These are phyloP conservation scores for Rutstroemia sp. DNA, from an alignment of 2,329 filamentous ascomycete genomes.

Conservation along the genomic window DNA sequence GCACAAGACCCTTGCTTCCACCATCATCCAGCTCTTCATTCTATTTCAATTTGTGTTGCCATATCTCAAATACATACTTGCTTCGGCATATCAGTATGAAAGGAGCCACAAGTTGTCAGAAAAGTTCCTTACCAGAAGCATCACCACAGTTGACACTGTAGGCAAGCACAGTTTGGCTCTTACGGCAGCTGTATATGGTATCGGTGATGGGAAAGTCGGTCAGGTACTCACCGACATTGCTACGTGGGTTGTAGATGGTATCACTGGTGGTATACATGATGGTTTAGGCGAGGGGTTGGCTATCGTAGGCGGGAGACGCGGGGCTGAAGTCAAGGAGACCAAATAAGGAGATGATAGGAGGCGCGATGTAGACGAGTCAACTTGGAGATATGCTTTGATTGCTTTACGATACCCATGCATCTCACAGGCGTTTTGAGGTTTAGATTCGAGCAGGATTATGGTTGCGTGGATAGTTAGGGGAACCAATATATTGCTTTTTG, in stretches of 20 bases:
- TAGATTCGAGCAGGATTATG: neutral
- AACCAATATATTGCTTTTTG: no score
- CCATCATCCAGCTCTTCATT: conserved; percentile 52
- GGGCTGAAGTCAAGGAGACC: neutral
- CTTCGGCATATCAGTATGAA: conserved; percentile 53
- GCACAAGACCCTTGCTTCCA: conserved; percentile 48
- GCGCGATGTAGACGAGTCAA: neutral
- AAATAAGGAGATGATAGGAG: neutral
- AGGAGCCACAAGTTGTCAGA: conserved; percentile 58
- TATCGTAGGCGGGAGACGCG: conserved; percentile 32
- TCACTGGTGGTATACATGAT: conserved; percentile 61
- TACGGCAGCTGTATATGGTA: conserved; percentile 47
- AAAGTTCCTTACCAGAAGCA: conserved; percentile 43
- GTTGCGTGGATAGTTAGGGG: neutral
- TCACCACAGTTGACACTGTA: conserved; percentile 46
- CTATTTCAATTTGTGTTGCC: conserved; percentile 53
- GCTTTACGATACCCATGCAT: neutral
- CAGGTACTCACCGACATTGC: conserved; percentile 47
- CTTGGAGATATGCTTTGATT: neutral
- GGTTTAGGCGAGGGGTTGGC: conserved; percentile 49
- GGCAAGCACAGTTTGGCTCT: conserved; percentile 45
- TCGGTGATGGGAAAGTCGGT: conserved; percentile 60
- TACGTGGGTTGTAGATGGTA: conserved; percentile 54
- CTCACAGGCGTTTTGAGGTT: neutral
- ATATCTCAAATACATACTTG: conserved; percentile 48